Evolutionary conservation across 352 stramenopile species (phyloP).

Genomic region (Phytophthora tubulina): DNA sequence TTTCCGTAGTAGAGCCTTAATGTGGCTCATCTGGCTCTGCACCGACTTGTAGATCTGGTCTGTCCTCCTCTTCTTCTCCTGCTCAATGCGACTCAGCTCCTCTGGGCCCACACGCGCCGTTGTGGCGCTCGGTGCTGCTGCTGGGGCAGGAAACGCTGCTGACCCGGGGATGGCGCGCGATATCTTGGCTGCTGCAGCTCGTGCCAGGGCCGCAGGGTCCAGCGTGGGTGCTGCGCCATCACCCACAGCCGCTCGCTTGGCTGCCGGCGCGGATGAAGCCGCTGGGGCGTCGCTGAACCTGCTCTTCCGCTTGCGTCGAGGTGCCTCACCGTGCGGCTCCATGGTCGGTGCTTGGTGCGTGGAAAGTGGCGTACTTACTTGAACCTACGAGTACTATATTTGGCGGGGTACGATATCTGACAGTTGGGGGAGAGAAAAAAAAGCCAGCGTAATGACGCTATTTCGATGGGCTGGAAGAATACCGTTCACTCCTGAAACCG

Average conservation of each 20-base stretch:
- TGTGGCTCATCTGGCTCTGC: constrained; percentile 85
- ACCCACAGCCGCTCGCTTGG: constrained; percentile 22
- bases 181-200: constrained; percentile 81
- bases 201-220: constrained; percentile 72
- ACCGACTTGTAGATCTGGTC: constrained; percentile 89
- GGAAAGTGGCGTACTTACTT: neutral
- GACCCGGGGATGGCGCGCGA: constrained; percentile 60
- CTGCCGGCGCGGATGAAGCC: constrained; percentile 23
- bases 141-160: constrained; percentile 1
- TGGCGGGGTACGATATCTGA: constrained; percentile 6
- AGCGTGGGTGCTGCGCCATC: constrained; percentile 7
- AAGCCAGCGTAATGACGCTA: constrained; percentile 19
- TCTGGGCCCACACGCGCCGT: constrained; percentile 28
- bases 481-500: constrained; percentile 1
- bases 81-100: constrained; percentile 50
- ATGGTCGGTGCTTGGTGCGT: constrained; percentile 8
- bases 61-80: constrained; percentile 71
- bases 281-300: constrained; percentile 79
- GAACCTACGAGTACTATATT: neutral
- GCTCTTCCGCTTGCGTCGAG: constrained; percentile 83
- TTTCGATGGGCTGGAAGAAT: constrained; percentile 12
- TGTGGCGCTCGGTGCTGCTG: constrained; percentile 6
- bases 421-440: constrained; percentile 24
- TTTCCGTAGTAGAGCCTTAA: constrained; percentile 71
- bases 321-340: constrained; percentile 40